Base-by-base conservation (phyloP, 2,329 filamentous ascomycete genomes). In the Cylindrodendrum hubeiense region DNA sequence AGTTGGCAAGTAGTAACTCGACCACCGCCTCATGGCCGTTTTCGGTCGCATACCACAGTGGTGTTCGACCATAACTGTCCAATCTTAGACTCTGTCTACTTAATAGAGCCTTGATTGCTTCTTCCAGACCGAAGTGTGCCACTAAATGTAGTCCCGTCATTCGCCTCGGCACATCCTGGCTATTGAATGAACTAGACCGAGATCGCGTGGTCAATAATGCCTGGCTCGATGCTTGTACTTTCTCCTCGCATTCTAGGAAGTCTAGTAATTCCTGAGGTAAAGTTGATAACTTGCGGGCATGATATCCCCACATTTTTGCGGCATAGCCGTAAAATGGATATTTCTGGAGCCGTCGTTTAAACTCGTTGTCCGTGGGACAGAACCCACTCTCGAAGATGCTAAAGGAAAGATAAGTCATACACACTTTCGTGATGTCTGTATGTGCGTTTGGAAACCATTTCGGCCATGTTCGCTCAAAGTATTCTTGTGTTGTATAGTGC, bases 401-500 rank as follows among this genome's bases (percentile, higher is more conserved):
- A 21, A 79, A 79, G 17, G 74, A 79, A 7, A 83, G 70, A 47
- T 83, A 83, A 1, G 75, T 76, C 4, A 79, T 30, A 63, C 80
- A 84, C 5, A 61, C 69, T 6, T 37, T 57, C 1, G 71, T 54
- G 15, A 84, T 75, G 3, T 76, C 26, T 0, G 1, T 12, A 5
- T 81, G 58, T 0, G 75, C 75, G 39, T 72, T 34, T 0, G 76
- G 74, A 56, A 84, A 78, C 72, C 76, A 80, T 4, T 50, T 22
- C 0, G 8, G 2, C 34, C 34, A 37, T 5, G 34, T 51, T n/a
- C 64, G 50, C 24, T 80, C 73, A 46, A 86, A 78, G 67, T 83
- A 86, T 41, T 85, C 78, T 46, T 84, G 79, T 2, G 82, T 76
- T 0, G 83, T 85, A 59, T 83, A 82, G 65, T 86, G 83, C 4